These are phyloP conservation scores for Kokia cookei DNA, from an alignment of 441 rosid genomes.

Conservation along the genomic window DNA sequence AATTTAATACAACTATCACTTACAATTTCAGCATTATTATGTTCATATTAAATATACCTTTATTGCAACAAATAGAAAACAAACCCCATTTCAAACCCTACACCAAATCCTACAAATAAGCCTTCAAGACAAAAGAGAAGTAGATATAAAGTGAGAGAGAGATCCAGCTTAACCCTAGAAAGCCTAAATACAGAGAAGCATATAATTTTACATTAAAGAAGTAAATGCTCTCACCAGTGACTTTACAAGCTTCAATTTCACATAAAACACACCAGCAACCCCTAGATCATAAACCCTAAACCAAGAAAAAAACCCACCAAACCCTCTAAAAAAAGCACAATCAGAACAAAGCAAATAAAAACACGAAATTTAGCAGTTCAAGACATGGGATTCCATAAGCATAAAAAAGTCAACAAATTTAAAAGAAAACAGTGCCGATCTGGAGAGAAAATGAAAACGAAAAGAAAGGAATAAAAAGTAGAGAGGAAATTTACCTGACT, in stretches of 20 bases:
- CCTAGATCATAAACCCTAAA: conserved; percentile 18
- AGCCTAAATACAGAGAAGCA: not conserved
- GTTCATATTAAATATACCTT: not conserved
- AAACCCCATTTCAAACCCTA: not conserved
- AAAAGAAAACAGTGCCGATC: conserved; percentile 5
- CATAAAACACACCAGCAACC: not conserved
- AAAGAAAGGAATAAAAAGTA: not conserved
- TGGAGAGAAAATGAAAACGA: not conserved
- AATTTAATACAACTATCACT: not conserved
- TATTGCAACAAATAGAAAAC: not conserved
- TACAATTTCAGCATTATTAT: not conserved
- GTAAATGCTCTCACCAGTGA: conserved; percentile 13
- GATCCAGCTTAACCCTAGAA: not conserved
- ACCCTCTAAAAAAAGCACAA: too few species aligned
- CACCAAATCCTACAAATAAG: not conserved
- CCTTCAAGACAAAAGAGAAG: not conserved
- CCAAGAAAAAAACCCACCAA: not conserved
- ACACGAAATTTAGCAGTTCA: not conserved
- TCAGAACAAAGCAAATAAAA: not conserved
- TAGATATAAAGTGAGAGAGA: not conserved
- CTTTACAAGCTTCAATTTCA: conserved; percentile 11
- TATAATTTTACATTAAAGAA: not conserved
- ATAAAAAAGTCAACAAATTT: not conserved
- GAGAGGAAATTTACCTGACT: conserved; percentile 9
- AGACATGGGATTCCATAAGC: not conserved